Base-by-base conservation (phyloP, 495 filamentous ascomycete species). In the Penicillium parvum region DNA sequence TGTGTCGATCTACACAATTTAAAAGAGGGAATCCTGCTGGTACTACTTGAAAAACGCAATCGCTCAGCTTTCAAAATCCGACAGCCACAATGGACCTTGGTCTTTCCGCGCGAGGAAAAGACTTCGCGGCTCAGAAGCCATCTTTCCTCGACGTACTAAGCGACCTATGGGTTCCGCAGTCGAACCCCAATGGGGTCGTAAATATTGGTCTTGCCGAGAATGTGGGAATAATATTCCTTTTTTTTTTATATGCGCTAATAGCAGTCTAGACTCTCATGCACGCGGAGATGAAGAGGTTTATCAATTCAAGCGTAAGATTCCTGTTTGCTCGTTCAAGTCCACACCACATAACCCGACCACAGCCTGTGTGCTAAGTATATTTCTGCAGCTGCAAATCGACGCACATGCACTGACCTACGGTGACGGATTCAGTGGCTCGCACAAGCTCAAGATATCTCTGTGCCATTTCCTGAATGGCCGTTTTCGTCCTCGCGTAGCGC, bases 361-460 rank as follows among this genome's bases (percentile, higher is more conserved):
- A 32, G 9, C 23, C 22, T 30, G 28, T 1, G 18, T 15, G 40
- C 17, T 28, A 21, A 59, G n/a, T n/a, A n/a, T 32, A 14, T 7
- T 33, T n/a, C 9, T 40, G 10, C 12, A 58, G 45, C 16, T 41
- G 4, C 32, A 32, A 16, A 12, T 45, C 20, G 26, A 45, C 8
- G 14, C 34, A 25, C 39, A 55, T 40, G 47, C 44, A 32, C 51
- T 66, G 29, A 61, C 57, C 2, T 63, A 61, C 29, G 60, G 60
- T 14, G 50, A 43, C 14, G 63, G 63, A 0, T 47, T 47, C 32
- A 32, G 22, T 18, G 52, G 52, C 8, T 61, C 54, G 0, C 28
- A 50, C 1, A 52, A 48, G 19, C 55, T 65, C 7, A 48, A 53
- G 33, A 32, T 41, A 19, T 48, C 60, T 6, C 20, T 61, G 1